These are phyloP conservation scores for Lizonia empirigonia DNA, from an alignment of 2,329 filamentous ascomycete species.

Conservation along the genomic window DNA sequence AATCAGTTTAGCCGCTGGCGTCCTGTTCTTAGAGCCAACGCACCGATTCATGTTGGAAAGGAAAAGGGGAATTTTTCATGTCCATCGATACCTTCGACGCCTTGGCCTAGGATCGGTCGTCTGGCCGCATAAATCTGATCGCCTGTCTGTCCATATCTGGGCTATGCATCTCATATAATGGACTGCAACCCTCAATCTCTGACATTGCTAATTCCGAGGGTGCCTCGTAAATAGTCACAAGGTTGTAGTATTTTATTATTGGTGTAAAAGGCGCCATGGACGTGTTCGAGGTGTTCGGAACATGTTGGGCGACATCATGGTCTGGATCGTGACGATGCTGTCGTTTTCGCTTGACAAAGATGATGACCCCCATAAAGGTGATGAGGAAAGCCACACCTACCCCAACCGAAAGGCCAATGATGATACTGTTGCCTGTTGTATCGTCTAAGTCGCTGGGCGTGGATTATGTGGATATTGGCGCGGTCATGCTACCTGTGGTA, in stretches of 20 bases:
- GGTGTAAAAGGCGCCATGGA: too few relatives aligned
- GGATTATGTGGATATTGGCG: background rate
- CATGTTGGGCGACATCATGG: background rate
- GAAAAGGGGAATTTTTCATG: too few relatives aligned
- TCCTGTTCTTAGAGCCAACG: too few relatives aligned
- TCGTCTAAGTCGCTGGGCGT: background rate
- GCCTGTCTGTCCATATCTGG: background rate
- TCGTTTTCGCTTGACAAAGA: background rate
- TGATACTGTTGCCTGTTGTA: background rate
- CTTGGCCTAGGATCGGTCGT: background rate
- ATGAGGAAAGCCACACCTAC: background rate
- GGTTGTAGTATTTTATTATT: too few relatives aligned
- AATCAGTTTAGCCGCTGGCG: too few relatives aligned
- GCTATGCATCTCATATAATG: background rate
- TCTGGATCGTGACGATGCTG: background rate
- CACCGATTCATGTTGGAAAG: too few relatives aligned
- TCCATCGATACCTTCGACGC: too few relatives aligned
- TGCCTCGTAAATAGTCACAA: too few relatives aligned
- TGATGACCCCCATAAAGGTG: background rate
- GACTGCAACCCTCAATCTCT: background rate
- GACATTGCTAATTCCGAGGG: background rate
- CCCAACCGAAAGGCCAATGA: background rate
- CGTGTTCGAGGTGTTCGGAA: too few relatives aligned
- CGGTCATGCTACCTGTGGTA: background rate
- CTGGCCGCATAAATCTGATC: background rate